phyloP scores from a whole-genome alignment of 306 rosid species.

The Ziziphus jujuba region DNA sequence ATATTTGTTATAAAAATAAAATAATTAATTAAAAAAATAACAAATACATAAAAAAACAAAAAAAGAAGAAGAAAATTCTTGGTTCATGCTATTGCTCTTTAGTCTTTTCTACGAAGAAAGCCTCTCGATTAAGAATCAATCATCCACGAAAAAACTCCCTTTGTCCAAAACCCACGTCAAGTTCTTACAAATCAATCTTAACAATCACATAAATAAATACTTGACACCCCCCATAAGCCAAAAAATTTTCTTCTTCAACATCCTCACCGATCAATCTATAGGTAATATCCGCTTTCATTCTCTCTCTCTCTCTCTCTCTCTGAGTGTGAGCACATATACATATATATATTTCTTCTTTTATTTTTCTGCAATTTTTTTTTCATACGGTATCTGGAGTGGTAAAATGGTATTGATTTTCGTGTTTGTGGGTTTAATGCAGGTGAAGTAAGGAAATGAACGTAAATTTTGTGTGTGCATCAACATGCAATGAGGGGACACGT shows the following conservation, averaged over 20 bases:
- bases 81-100: no score
- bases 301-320: constrained; percentile 5
- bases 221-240: constrained; percentile 9
- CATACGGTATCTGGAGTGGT: not conserved
- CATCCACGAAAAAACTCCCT: constrained; percentile 27
- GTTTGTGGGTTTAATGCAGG: constrained; percentile 38
- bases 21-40: not conserved
- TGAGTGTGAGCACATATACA: not conserved
- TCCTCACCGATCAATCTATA: constrained; percentile 40
- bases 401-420: constrained; percentile 12
- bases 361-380: constrained; percentile 15
- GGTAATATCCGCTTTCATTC: not conserved
- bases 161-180: constrained; percentile 61
- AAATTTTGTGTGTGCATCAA: constrained; percentile 33
- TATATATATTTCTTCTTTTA: not conserved
- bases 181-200: constrained; percentile 43
- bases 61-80: constrained; percentile 8
- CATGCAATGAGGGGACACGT: constrained; percentile 68
- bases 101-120: constrained; percentile 58
- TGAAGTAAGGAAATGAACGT: constrained; percentile 53
- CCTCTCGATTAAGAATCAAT: constrained; percentile 76
- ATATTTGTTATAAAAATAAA: not conserved
- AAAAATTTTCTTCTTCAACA: constrained; percentile 19
- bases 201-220: constrained; percentile 56
- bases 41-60: not conserved